Evolutionary conservation across 176 grass and related monocot species (phyloP), one percentile per base, ranked within the genome.

Genomic region (Phoenix roebelenii): DNA sequence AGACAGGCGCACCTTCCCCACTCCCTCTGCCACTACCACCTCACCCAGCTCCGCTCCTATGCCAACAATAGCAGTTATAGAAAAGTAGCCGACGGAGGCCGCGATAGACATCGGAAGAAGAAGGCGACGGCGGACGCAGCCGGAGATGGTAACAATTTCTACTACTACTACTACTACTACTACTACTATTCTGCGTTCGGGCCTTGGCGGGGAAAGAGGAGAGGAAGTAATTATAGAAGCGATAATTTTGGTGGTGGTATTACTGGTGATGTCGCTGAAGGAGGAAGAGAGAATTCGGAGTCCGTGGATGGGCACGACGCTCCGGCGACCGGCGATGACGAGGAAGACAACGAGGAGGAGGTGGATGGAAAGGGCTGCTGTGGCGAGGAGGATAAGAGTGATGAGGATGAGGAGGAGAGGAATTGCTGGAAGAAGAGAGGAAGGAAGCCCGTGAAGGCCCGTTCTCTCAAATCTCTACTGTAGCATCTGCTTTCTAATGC

Each of bases 391-490:
- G 15, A 44, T 3, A 4, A 15, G 0, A 29, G 53, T 35, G 72
- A 58, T 19, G 63, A 50, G 4, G 73, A 56, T 1, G 22, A 7
- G 29, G 59, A 24, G 74, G 58, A 20, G 25, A 74, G 22, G 55
- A 58, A 18, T 20, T 18, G 22, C 15, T 16, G 25, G 54, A 76
- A 64, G 54, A 76, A 64, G 71, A 74, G 71, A 69, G 61, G 65
- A 51, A 86, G 83, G 74, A 86, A 81, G 60, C 78, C 83, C 0
- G 65, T 81, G 60, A 81, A 85, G 51, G 77, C 77, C 18, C 64
- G 83, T 26, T 85, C 77, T 30, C 77, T 85, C 68, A 85, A 74
- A 14, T 85, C 83, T 0, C 23, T 81, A 66, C 75, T 85, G 77
- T 80, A 23, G 35, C 51, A 3, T 4, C 44, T 28, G 5, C 51